Evolutionary conservation across 1,139 yeast species (phyloP), one percentile per base, ranked within the genome.

Genomic region (Hyphopichia fennica): DNA sequence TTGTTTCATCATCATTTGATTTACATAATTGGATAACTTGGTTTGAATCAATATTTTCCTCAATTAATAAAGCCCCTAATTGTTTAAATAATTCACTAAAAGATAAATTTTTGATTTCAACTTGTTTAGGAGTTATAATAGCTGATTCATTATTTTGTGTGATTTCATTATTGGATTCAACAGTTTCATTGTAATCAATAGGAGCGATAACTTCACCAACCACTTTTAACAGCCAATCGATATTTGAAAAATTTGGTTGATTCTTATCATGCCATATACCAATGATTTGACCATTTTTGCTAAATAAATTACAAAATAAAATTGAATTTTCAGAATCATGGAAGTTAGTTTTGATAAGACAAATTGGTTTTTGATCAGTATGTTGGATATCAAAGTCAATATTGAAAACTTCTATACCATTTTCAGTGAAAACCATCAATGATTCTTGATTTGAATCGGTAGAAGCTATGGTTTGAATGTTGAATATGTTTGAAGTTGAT

Each of bases 181-280:
- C 37, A 34, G 30, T 40, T 30, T 58, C 56, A 14, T 51, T 41
- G 28, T 56, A 41, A n/a, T 53, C 56, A 3, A 52, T 45, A 3
- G 49, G 34, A 2, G 56, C 55, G 15, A 42, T 39, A 22, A 56
- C 40, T 30, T 53, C 56, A 16, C 59, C 60, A 2, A 32, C 45
- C 15, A 48, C 27, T 15, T 44, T 36, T 40, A 44, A 45, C n/a
- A 45, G 44, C 64, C 63, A 62, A 31, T 47, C 53, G 17, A 62
- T 47, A 3, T 15, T 35, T 9, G 41, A 46, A 31, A 63, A 59
- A 13, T 48, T 51, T 5, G 65, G 63, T 45, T 62, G 65, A 44
- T 57, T 63, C 5, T 60, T 61, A 43, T 71, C 68, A 54, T 63
- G 67, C 72, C 74, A 72, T 16, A 69, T 61, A n/a, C 63, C 66